Evolutionary conservation across 208 protist genomes (phyloP).

Genomic region (Acanthamoeba culbertsoni): DNA sequence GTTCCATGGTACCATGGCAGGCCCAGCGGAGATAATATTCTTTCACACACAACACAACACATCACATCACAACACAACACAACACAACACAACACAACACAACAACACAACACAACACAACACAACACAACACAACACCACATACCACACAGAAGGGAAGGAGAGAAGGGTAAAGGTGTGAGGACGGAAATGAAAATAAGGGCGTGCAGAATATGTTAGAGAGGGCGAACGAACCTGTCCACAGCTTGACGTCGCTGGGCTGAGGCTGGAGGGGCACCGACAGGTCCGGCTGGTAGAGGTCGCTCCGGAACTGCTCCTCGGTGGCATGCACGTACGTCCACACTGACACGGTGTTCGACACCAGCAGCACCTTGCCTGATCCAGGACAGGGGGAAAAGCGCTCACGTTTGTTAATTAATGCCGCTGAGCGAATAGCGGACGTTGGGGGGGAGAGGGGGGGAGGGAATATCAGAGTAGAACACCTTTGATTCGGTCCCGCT

Average conservation of each 20-base stretch:
- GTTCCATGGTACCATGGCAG: neutral
- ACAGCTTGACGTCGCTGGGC: neutral
- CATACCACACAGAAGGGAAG: too few species aligned
- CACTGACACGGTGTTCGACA: neutral
- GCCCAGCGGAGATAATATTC: conserved; percentile 5
- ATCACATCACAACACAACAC: too few species aligned
- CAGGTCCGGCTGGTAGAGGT: neutral
- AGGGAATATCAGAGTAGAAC: neutral
- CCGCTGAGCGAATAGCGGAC: too few species aligned
- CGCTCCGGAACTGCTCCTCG: neutral
- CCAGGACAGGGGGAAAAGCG: neutral
- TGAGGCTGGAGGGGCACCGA: neutral
- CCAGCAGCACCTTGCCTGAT: neutral
- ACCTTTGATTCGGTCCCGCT: neutral
- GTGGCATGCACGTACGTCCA: neutral
- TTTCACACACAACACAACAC: neutral
- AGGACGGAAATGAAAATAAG: too few species aligned
- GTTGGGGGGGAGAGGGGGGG: too few species aligned
- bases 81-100: too few species aligned
- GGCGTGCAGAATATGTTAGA: too few species aligned
- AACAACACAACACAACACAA: too few species aligned
- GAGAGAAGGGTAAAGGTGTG: too few species aligned
- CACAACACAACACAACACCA: too few species aligned
- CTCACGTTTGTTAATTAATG: too few species aligned
- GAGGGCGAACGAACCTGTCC: neutral